These are phyloP conservation scores for Mycocentrospora acerina DNA, from an alignment of 2,329 filamentous ascomycete species.

Conservation along the genomic window DNA sequence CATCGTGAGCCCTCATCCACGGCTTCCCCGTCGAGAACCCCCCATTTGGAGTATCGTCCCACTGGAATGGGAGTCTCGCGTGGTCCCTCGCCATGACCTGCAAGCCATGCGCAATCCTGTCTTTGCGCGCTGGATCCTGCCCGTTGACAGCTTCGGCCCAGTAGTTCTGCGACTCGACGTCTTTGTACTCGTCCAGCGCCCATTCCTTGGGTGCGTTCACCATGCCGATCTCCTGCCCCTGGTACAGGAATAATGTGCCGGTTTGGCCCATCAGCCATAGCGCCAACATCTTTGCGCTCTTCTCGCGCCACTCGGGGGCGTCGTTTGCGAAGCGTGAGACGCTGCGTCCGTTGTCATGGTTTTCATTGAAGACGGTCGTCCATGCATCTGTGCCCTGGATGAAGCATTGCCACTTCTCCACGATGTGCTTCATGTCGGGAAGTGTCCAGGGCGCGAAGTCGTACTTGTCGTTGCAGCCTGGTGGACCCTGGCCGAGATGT, in stretches of 20 bases:
- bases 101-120: constrained; percentile 50
- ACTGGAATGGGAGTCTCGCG: constrained; percentile 71
- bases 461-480: constrained; percentile 34
- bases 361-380: constrained; percentile 63
- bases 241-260: constrained; percentile 61
- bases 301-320: constrained; percentile 46
- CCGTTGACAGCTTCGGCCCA: constrained; percentile 40
- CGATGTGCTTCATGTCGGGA: constrained; percentile 45
- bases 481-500: constrained; percentile 38
- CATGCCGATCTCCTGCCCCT: constrained; percentile 64
- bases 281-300: constrained; percentile 57
- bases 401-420: constrained; percentile 50
- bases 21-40: constrained; percentile 65
- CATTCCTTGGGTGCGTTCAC: constrained; percentile 55
- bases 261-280: constrained; percentile 52
- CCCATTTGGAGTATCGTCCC: constrained; percentile 60
- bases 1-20: constrained; percentile 72
- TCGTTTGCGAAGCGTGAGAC: constrained; percentile 57
- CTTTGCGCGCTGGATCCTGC: constrained; percentile 34
- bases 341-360: constrained; percentile 62
- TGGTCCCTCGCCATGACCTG: constrained; percentile 67
- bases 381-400: constrained; percentile 53
- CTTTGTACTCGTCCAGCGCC: constrained; percentile 61
- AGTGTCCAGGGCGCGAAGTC: constrained; percentile 42
- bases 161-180: constrained; percentile 57